A percentile compares a stretch with the other conserved stretches of the same genome.
These are phyloP conservation scores for Herpetospermum pedunculosum DNA, from an alignment of 306 rosid genomes.

Conservation along the genomic window DNA sequence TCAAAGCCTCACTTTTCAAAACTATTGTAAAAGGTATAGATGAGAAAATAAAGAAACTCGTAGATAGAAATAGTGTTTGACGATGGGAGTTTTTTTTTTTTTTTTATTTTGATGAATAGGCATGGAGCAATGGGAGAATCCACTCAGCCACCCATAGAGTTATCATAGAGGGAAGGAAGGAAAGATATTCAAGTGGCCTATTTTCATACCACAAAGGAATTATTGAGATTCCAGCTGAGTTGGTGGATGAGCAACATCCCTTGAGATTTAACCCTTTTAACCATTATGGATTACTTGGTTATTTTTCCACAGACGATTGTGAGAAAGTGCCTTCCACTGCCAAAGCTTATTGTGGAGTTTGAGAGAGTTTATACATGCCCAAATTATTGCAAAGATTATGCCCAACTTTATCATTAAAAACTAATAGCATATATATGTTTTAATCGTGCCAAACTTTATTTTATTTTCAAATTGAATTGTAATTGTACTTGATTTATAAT, in stretches of 20 bases:
- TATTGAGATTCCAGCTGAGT: slow-evolving; percentile 13
- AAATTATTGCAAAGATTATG: background rate
- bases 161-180: slow-evolving; percentile 8
- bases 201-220: slow-evolving; percentile 14
- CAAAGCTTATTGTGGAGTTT: slow-evolving; percentile 30
- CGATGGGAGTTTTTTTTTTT: no score
- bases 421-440: background rate
- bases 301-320: background rate
- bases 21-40: no score
- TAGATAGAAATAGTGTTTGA: no score
- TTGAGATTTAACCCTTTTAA: slow-evolving; percentile 9
- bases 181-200: slow-evolving; percentile 13
- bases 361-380: background rate
- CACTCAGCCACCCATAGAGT: slow-evolving; percentile 17
- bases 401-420: background rate
- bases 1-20: no score
- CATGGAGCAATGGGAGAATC: slow-evolving; percentile 23
- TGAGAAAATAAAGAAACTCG: no score
- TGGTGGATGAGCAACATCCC: slow-evolving; percentile 16
- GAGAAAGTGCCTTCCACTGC: slow-evolving; percentile 4
- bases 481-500: no score
- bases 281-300: slow-evolving; percentile 12
- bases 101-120: background rate
- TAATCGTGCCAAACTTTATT: background rate
- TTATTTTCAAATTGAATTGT: no score